Evolutionary conservation across 169 alveolate species (phyloP).

Genomic region (Plasmodium inui): DNA sequence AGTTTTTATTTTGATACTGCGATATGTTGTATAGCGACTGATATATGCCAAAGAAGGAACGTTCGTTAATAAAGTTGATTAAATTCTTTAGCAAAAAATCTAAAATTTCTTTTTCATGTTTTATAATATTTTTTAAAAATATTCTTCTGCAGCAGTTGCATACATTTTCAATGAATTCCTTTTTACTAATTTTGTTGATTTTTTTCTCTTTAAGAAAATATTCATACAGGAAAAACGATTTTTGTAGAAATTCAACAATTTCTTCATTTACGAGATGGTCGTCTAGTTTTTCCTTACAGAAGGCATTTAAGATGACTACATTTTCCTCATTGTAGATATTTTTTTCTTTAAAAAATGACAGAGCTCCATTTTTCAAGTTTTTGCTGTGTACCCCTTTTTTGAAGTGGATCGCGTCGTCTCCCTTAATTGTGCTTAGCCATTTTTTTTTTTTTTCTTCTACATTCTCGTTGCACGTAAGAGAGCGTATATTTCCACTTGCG

Average conservation of each 20-base stretch:
- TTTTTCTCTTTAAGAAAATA: slow-evolving; percentile 34
- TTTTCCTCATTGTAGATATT: slow-evolving; percentile 58
- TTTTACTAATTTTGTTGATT: slow-evolving; percentile 21
- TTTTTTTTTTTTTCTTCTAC: slow-evolving; percentile 44
- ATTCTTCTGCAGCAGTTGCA: slow-evolving; percentile 51
- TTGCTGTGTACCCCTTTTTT: slow-evolving; percentile 20
- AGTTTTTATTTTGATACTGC: slow-evolving; percentile 49
- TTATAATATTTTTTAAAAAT: slow-evolving; percentile 73
- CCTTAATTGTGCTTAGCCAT: slow-evolving; percentile 44
- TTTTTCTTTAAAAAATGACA: slow-evolving; percentile 51
- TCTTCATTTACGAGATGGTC: slow-evolving; percentile 47
- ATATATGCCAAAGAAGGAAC: slow-evolving; percentile 41
- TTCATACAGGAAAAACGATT: slow-evolving; percentile 25
- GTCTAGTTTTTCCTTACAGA: slow-evolving; percentile 70
- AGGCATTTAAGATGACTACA: slow-evolving; percentile 22
- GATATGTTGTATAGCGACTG: slow-evolving; percentile 63
- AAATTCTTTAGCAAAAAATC: slow-evolving; percentile 64
- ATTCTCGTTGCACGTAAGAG: slow-evolving; percentile 14
- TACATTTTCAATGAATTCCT: slow-evolving; percentile 58
- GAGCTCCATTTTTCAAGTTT: slow-evolving; percentile 28
- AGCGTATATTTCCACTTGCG: slow-evolving; percentile 21
- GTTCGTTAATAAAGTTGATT: slow-evolving; percentile 64
- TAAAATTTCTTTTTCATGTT: slow-evolving; percentile 56
- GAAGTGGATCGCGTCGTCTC: neutral
- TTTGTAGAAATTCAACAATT: slow-evolving; percentile 46